Percentiles rank a stretch among this genome's conserved stretches.
phyloP scores from a whole-genome alignment of 495 filamentous ascomycete species.

The Hyaloscypha finlandica region DNA sequence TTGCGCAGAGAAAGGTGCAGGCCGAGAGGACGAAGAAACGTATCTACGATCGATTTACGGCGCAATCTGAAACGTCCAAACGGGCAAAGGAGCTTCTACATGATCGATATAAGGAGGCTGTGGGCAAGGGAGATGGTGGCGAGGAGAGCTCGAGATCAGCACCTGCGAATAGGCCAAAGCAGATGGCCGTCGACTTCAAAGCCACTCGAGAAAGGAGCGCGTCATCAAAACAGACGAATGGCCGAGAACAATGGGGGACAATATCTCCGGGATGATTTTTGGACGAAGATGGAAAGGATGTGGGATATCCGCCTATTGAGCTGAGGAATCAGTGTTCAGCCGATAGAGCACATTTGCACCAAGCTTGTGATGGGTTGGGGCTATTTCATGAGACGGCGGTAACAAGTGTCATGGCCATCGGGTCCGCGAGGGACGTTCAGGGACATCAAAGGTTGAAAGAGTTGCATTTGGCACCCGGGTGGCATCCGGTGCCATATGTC shows the following conservation, averaged over 20 bases:
- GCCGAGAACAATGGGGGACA: not conserved
- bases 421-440: not conserved
- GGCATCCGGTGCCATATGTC: not conserved
- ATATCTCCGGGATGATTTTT: not conserved
- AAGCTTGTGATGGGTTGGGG: not conserved
- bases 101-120: not conserved
- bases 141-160: not conserved
- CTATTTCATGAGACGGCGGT: not conserved
- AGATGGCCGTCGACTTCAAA: not conserved
- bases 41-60: not conserved
- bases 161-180: not conserved
- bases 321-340: not conserved
- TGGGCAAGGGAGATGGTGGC: not conserved
- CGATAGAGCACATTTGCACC: not conserved
- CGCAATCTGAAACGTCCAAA: not conserved
- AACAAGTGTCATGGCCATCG: not conserved
- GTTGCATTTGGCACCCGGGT: not conserved
- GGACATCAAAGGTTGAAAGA: not conserved
- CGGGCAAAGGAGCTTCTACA: not conserved
- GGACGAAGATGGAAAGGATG: not conserved
- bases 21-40: not conserved
- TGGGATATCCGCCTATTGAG: not conserved
- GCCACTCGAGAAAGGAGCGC: not conserved
- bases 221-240: not conserved
- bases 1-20: not conserved